Evolutionary conservation across 768 basidiomycete genomes (phyloP), one percentile per base, ranked within the genome.

Genomic region (Lentinula lateritia): DNA sequence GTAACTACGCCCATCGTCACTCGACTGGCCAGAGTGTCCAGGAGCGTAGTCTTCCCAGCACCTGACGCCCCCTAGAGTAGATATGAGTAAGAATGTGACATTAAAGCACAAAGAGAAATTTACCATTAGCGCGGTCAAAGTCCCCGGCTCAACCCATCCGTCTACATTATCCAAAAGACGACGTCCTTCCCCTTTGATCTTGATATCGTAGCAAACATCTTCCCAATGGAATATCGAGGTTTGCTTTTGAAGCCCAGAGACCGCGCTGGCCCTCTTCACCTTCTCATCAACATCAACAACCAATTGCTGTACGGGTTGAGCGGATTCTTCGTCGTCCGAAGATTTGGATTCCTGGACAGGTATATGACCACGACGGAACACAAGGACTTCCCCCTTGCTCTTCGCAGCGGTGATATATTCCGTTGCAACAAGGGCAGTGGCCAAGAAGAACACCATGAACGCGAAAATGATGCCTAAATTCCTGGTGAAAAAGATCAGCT

Each of bases 71-170:
- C 66, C 66, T 64, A 35, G 2, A 52, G 4, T 8, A 12, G 8
- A 55, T 41, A 54, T 52, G 32, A 36, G 28, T 34, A 38, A 54
- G 18, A 16, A 35, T 1, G 13, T 46, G n/a, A n/a, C 6, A 36
- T 41, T 16, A 7, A 16, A 28, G 12, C 16, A 23, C 7, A 9
- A 5, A 35, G 18, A 46, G 4, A 13, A n/a, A 62, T 65, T 28
- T n/a, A 69, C 82, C 81, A 84, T 82, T 16, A 84, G 71, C 2
- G 82, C 82, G 0, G 79, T 82, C 39, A 81, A 69, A 23, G 75
- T 80, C 1, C 83, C 82, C 1, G 83, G 82, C 45, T 75, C 75
- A 58, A 81, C 79, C 63, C 78, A 83, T 5, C 81, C 81, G 46
- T 75, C 77, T 16, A 83, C 75, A 54, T 78, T 69, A 65, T 81